These are phyloP conservation scores for Gyrodon tennesseensis DNA, from an alignment of 1,284 basidiomycete genomes.

Conservation along the genomic window DNA sequence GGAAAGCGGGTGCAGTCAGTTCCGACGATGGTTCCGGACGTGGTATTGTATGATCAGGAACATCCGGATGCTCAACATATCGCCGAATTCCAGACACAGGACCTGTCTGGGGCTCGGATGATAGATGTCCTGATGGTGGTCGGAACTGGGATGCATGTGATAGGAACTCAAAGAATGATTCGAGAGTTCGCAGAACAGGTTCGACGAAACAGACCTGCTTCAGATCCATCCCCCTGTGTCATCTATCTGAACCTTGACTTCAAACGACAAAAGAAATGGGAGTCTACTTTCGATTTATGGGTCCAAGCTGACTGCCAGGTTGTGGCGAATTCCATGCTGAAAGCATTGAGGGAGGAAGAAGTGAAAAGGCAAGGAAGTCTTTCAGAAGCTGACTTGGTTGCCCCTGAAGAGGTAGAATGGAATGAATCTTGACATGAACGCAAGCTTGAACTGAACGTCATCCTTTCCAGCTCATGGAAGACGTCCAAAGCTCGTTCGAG, in stretches of 20 bases:
- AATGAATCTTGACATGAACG: too few relatives aligned
- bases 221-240: background rate
- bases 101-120: background rate
- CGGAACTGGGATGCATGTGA: constrained; percentile 22
- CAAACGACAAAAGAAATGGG: constrained; percentile 18
- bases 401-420: too few relatives aligned
- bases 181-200: constrained; percentile 2
- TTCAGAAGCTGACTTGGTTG: too few relatives aligned
- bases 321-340: too few relatives aligned
- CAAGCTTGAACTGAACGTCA: too few relatives aligned
- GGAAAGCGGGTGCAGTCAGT: background rate
- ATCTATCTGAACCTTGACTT: constrained; percentile 25
- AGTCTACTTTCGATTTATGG: constrained; percentile 18
- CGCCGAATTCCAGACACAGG: constrained; percentile 4
- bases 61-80: constrained; percentile 14
- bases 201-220: rapidly evolving
- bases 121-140: constrained; percentile 24
- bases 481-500: too few relatives aligned
- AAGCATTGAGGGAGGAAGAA: too few relatives aligned
- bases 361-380: too few relatives aligned
- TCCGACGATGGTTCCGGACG: constrained; percentile 19
- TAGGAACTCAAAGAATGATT: constrained; percentile 24
- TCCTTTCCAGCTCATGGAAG: too few relatives aligned
- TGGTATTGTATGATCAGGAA: constrained; percentile 23
- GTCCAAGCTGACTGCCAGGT: constrained; percentile 24